These are phyloP conservation scores for Schizothecium vesticola DNA, from an alignment of 495 filamentous ascomycete species.

Conservation along the genomic window DNA sequence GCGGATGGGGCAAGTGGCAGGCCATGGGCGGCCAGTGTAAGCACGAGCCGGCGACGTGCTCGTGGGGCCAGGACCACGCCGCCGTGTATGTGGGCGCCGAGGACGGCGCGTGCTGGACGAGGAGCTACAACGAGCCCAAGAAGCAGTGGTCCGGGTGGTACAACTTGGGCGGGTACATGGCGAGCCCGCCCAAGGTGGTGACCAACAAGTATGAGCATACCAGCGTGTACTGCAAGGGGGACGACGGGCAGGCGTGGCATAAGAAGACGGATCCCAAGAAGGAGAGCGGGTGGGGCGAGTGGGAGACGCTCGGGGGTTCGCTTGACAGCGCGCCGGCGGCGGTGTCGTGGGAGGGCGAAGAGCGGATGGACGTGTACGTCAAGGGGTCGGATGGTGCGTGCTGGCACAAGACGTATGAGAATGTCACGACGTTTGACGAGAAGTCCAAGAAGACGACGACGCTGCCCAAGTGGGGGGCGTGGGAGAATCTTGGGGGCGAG, in stretches of 20 bases:
- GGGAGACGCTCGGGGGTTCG: conserved; percentile 17
- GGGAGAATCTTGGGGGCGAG: conserved; percentile 21
- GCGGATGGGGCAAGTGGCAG: conserved; percentile 17
- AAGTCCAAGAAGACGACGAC: conserved; percentile 3
- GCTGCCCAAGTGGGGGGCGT: conserved; percentile 17
- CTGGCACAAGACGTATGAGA: conserved; percentile 22
- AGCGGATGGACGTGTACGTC: conserved; percentile 23
- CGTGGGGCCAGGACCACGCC: conserved; percentile 13
- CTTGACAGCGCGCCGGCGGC: conserved; percentile 19
- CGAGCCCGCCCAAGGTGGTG: conserved; percentile 20
- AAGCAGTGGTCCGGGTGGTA: conserved; percentile 15
- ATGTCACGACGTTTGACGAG: neutral
- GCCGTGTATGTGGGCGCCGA: conserved; percentile 11
- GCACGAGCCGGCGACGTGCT: conserved; percentile 18
- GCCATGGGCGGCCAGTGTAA: conserved; percentile 16
- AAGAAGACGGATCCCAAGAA: conserved; percentile 1
- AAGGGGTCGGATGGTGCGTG: conserved; percentile 22
- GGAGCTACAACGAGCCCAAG: conserved; percentile 8
- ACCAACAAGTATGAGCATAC: conserved; percentile 16
- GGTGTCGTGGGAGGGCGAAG: conserved; percentile 15
- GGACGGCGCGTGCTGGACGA: conserved; percentile 20
- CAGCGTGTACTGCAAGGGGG: conserved; percentile 20
- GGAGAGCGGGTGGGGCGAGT: conserved; percentile 14
- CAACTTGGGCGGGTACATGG: conserved; percentile 19
- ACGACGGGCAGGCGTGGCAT: conserved; percentile 24